Conservation (phyloP, 345 rosid species). For the Noccaea bulbosa region DNA sequence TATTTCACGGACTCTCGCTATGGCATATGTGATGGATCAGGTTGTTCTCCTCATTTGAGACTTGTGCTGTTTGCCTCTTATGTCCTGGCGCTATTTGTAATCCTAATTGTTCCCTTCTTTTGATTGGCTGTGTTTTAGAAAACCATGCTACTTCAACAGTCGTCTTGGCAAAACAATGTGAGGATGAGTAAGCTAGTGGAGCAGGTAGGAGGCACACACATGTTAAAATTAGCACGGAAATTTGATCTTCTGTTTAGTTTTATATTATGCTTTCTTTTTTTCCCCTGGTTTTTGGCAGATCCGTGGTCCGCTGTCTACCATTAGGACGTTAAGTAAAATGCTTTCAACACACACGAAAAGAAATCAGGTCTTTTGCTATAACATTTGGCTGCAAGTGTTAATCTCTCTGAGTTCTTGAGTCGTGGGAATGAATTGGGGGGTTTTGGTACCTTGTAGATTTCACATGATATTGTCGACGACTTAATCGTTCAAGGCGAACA, state of each 20-base stretch:
- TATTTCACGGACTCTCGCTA: constrained; percentile 72
- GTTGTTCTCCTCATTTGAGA: constrained; percentile 37
- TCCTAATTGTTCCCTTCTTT: constrained; percentile 6
- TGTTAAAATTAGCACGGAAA: not conserved
- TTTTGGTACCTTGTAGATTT: constrained; percentile 53
- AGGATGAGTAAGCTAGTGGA: constrained; percentile 88
- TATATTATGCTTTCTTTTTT: constrained; percentile 20
- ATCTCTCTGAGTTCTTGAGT: not conserved
- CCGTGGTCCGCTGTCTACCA: constrained; percentile 82
- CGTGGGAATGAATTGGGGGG: constrained; percentile 1
- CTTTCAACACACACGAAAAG: constrained; percentile 69
- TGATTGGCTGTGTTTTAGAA: constrained; percentile 49
- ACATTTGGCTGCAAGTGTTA: not conserved
- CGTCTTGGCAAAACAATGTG: constrained; percentile 90
- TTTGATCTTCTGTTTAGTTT: constrained; percentile 16
- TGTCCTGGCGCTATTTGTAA: not conserved
- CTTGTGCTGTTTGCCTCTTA: too few relatives aligned
- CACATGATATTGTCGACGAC: constrained; percentile 83
- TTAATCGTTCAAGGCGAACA: constrained; percentile 73
- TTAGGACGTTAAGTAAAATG: constrained; percentile 79
- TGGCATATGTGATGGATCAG: constrained; percentile 99
- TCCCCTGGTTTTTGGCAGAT: constrained; percentile 52
- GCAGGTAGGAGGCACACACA: constrained; percentile 57
- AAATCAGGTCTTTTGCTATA: constrained; percentile 65
- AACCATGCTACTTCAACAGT: constrained; percentile 79